Base-by-base conservation (phyloP, 139 green algal genomes). In the Spirogloea muscicola region DNA sequence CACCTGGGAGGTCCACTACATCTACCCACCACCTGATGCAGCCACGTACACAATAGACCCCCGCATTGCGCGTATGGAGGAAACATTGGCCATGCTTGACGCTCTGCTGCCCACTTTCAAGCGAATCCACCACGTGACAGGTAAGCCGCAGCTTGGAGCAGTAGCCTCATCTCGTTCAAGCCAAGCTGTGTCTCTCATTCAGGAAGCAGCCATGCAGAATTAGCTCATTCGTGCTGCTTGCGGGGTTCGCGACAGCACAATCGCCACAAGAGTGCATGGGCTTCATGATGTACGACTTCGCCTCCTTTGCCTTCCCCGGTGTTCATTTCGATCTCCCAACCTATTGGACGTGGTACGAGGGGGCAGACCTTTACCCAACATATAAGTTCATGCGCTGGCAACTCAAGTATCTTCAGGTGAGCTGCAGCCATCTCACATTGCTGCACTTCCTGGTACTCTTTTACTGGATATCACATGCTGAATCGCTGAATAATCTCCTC, bases 1-100 rank as follows among this genome's bases (percentile, higher is more conserved):
- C 57, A 64, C 57, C 25, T 64, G 57, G 57, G 57, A 64, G 57
- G 57, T 64, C 33, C 57, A 64, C 25, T 34, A 64, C 27, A 64
- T 64, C 25, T 31, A 38, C 27, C 57, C 57, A 27, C 57, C 57
- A 18, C 57, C 57, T 13, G 27, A 64, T 9, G 25, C n/a, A 9
- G 31, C 57, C 57, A 39, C 25, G 25, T 64, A 38, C 27, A 18
- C 40, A 33, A 64, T 34, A 13, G 57, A 64, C 13, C 29, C 29
- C 3, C n/a, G 57, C n/a, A 64, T 64, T 16, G 57, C 3, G 57
- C 33, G 41, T 33, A 38, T 6, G 13, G n/a, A 64, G 1, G 57
- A 64, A 34, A 38, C 5, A 16, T 9, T 44, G 1, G 57, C 25
- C n/a, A 39, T 38, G 3, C 31, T 64, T 10, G 57, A 64, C 25